Conservation (phyloP, 768 basidiomycete genomes). For the Russula earlei region DNA sequence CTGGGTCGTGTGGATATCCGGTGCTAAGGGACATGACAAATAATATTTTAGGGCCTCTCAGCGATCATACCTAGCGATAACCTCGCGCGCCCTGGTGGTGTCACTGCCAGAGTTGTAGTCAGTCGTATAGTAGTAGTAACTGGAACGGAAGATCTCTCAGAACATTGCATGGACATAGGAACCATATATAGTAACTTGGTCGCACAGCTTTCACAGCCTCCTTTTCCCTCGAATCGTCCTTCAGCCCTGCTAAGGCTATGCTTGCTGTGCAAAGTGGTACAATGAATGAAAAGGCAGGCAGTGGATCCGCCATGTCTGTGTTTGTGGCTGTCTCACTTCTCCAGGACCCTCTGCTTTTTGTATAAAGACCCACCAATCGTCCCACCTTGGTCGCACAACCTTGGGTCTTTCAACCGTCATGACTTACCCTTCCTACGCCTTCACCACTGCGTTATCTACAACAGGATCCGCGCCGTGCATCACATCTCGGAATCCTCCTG, state of each 20-base stretch:
- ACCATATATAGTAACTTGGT: no score
- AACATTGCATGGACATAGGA: no score
- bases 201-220: no score
- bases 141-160: no score
- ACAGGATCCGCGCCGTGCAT: neutral
- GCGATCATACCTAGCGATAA: neutral
- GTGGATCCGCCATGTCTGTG: no score
- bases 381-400: no score
- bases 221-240: no score
- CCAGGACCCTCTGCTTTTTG: neutral
- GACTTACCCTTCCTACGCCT: neutral
- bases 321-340: neutral
- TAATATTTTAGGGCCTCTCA: neutral
- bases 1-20: neutral
- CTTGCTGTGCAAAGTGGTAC: no score
- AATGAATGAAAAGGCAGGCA: no score
- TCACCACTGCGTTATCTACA: neutral
- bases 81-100: neutral
- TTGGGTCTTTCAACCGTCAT: neutral
- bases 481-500: neutral
- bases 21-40: neutral
- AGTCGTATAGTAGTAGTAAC: no score
- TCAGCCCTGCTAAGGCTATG: no score
- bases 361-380: neutral
- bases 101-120: no score